Evolutionary conservation across 2,329 filamentous ascomycete species (phyloP).

Genomic region (Ceratocystis harringtonii): DNA sequence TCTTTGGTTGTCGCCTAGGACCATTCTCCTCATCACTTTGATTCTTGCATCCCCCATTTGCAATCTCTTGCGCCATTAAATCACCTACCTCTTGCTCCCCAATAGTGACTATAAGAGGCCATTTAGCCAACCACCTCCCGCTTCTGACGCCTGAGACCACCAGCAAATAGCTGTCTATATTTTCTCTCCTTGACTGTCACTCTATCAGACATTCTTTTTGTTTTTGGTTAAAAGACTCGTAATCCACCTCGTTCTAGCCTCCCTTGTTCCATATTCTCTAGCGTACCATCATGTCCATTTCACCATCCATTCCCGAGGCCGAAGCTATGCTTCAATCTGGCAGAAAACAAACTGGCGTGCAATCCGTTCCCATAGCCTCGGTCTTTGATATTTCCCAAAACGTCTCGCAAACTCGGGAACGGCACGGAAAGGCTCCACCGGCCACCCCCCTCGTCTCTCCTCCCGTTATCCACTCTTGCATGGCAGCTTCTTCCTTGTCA

Average conservation of each 20-base stretch:
- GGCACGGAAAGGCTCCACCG: neutral
- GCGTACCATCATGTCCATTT: neutral
- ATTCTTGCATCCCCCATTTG: neutral
- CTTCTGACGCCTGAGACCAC: too few relatives aligned
- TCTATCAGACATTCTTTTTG: neutral
- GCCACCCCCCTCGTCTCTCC: conserved; percentile 13
- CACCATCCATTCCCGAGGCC: neutral
- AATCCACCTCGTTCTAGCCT: neutral
- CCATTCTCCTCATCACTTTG: neutral
- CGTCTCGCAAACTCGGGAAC: conserved; percentile 12
- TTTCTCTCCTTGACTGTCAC: too few relatives aligned
- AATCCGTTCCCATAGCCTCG: conserved; percentile 7
- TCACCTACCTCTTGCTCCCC: too few relatives aligned
- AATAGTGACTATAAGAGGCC: too few relatives aligned
- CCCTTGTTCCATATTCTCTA: neutral
- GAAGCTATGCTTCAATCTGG: neutral
- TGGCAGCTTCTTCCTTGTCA: conserved; percentile 2
- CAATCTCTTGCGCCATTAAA: neutral
- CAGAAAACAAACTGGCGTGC: neutral
- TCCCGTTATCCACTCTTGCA: conserved; percentile 12
- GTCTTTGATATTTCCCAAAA: conserved; percentile 14
- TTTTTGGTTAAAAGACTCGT: neutral
- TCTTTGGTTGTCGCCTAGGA: too few relatives aligned
- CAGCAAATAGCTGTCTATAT: too few relatives aligned
- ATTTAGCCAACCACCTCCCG: too few relatives aligned